Evolutionary conservation across 2,329 filamentous ascomycete species (phyloP).

Genomic region (Myotisia sp.): DNA sequence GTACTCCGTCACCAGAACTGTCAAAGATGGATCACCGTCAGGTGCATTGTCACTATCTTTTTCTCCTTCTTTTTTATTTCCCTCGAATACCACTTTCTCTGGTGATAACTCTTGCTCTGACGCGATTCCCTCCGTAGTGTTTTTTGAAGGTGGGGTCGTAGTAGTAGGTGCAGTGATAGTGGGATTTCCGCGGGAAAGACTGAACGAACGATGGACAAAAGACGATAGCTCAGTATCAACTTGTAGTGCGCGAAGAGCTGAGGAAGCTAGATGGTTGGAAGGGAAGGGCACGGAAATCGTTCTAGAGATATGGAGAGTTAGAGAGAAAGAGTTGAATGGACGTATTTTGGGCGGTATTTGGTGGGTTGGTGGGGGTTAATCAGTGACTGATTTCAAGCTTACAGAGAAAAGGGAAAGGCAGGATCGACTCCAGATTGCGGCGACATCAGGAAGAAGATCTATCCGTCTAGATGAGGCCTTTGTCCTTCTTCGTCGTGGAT

Average conservation of each 20-base stretch:
- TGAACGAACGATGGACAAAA: constrained; percentile 60
- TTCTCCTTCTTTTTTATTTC: no score
- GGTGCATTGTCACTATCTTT: constrained; percentile 11
- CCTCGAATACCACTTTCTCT: background rate
- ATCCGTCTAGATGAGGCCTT: no score
- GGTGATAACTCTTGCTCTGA: constrained; percentile 9
- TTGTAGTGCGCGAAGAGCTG: constrained; percentile 59
- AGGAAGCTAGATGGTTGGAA: constrained; percentile 58
- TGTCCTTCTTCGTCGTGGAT: no score
- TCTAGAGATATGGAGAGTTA: constrained; percentile 9
- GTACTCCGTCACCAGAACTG: constrained; percentile 60
- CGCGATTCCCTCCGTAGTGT: constrained; percentile 12
- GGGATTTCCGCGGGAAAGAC: constrained; percentile 31
- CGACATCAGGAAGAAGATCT: no score
- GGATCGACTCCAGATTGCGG: no score
- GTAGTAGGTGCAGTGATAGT: constrained; percentile 3
- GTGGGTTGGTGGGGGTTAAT: background rate
- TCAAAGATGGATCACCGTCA: constrained; percentile 26
- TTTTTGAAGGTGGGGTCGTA: constrained; percentile 12
- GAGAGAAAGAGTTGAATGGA: no score
- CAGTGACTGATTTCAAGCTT: constrained; percentile 17
- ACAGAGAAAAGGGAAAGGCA: constrained; percentile 52
- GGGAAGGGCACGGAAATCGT: constrained; percentile 70
- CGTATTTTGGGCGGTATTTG: background rate
- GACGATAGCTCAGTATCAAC: constrained; percentile 85